phyloP scores from a whole-genome alignment of 1,139 yeast genomes.

The Suhomyces atakaporum region DNA sequence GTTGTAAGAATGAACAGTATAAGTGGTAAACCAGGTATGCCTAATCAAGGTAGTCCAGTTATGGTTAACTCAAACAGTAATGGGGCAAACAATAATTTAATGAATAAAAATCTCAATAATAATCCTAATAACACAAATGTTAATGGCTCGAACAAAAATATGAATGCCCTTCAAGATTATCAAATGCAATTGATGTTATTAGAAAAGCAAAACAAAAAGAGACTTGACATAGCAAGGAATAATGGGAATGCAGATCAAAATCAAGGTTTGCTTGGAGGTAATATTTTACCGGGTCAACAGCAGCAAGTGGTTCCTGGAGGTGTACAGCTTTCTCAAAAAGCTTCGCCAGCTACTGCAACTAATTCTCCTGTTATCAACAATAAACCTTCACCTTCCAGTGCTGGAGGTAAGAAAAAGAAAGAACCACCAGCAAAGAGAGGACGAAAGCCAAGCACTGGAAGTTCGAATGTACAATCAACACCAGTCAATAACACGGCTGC shows the following conservation, averaged over 20 bases:
- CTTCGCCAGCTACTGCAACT: slow-evolving; percentile 30
- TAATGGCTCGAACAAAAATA: slow-evolving; percentile 27
- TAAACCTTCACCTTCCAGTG: slow-evolving; percentile 38
- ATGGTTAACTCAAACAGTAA: slow-evolving; percentile 11
- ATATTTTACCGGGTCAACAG: slow-evolving; percentile 25
- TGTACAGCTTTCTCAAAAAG: slow-evolving; percentile 19
- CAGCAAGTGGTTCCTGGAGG: slow-evolving; percentile 12
- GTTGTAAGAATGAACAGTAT: slow-evolving; percentile 20
- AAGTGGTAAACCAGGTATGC: slow-evolving; percentile 12
- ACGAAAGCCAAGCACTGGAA: slow-evolving; percentile 34
- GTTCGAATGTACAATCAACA: slow-evolving; percentile 16
- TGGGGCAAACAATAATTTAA: slow-evolving; percentile 10
- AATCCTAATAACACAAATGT: slow-evolving; percentile 9
- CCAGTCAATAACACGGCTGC: slow-evolving; percentile 19
- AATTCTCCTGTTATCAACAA: slow-evolving; percentile 37
- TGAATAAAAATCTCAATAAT: slow-evolving; percentile 5
- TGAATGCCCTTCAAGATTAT: slow-evolving; percentile 64
- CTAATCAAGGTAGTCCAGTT: slow-evolving; percentile 14
- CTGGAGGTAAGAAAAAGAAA: slow-evolving; percentile 25
- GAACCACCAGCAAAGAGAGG: slow-evolving; percentile 36
- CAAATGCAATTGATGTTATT: slow-evolving; percentile 73
- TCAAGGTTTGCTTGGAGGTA: slow-evolving; percentile 17
- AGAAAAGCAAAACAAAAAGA: slow-evolving; percentile 70
- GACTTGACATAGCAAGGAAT: slow-evolving; percentile 53
- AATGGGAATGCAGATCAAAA: slow-evolving; percentile 25